These are phyloP conservation scores for Podila horticola DNA, from an alignment of 192 early-diverging fungal genomes.

Conservation along the genomic window DNA sequence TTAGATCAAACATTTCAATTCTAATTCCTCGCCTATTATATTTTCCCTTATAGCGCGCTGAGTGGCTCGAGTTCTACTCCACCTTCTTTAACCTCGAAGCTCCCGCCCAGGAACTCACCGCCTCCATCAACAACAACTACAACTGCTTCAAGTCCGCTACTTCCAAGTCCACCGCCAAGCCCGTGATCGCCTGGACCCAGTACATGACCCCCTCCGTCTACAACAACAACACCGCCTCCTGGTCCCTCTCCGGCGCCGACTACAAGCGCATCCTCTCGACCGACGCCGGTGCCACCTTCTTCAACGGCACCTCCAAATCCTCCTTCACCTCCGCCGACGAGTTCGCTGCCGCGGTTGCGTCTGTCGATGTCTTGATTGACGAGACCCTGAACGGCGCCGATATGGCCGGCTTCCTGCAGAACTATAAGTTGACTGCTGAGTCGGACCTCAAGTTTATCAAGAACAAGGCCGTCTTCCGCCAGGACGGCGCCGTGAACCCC, in stretches of 20 bases:
- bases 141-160: slow-evolving; percentile 58
- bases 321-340: slow-evolving; percentile 48
- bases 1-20: too few relatives aligned
- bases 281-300: slow-evolving; percentile 75
- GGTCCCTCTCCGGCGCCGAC: slow-evolving; percentile 62
- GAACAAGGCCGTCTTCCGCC: slow-evolving; percentile 67
- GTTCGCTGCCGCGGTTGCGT: slow-evolving; percentile 62
- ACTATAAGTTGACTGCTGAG: slow-evolving; percentile 61
- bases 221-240: slow-evolving; percentile 78
- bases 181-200: slow-evolving; percentile 70
- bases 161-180: slow-evolving; percentile 23
- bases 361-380: slow-evolving; percentile 78
- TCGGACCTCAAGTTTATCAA: slow-evolving; percentile 70
- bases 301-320: slow-evolving; percentile 52
- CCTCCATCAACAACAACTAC: slow-evolving; percentile 66
- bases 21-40: not conserved
- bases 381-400: slow-evolving; percentile 65
- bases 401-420: slow-evolving; percentile 57
- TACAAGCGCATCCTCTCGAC: slow-evolving; percentile 69
- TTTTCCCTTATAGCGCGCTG: slow-evolving; percentile 58
- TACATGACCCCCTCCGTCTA: slow-evolving; percentile 67
- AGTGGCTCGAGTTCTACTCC: slow-evolving; percentile 68
- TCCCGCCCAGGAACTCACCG: slow-evolving; percentile 56
- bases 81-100: slow-evolving; percentile 75
- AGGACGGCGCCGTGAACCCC: slow-evolving; percentile 71